Evolutionary conservation across 257 asterid species (phyloP).

Genomic region (Solanum chiquidenum): DNA sequence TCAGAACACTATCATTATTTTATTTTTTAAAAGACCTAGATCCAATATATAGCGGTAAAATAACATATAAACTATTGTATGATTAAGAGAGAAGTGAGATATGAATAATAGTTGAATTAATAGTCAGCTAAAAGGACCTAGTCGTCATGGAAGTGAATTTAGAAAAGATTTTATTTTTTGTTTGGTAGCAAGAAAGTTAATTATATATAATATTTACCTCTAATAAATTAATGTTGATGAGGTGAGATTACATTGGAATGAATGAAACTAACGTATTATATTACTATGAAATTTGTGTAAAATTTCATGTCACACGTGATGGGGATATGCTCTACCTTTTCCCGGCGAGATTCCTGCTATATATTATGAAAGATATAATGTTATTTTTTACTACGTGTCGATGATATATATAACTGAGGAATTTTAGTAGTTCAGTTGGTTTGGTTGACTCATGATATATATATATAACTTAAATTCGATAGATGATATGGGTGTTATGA

Average conservation of each 20-base stretch:
- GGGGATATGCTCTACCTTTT: constrained; percentile 26
- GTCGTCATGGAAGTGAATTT: not conserved
- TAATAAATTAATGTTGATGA: not conserved
- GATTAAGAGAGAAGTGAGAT: not conserved
- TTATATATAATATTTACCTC: not conserved
- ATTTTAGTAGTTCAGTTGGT: no score
- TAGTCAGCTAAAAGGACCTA: not conserved
- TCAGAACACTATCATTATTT: not conserved
- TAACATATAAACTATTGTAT: not conserved
- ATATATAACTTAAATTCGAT: not conserved
- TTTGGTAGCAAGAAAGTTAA: constrained; percentile 6
- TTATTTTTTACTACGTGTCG: not conserved
- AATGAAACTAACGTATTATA: not conserved
- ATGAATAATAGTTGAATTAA: not conserved
- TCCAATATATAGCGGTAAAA: not conserved
- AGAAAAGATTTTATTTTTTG: constrained; percentile 1
- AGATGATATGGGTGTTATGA: not conserved
- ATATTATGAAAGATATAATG: not conserved
- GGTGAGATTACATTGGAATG: not conserved
- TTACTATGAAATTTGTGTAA: not conserved
- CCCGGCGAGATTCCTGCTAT: constrained; percentile 60
- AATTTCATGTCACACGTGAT: constrained; percentile 28
- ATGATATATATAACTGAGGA: not conserved
- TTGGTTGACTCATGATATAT: no score
- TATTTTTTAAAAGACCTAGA: not conserved